Percentiles rank a stretch among this genome's conserved stretches.
Evolutionary conservation across 164 flowering plant species (phyloP).

Genomic region (Akebia trifoliata): DNA sequence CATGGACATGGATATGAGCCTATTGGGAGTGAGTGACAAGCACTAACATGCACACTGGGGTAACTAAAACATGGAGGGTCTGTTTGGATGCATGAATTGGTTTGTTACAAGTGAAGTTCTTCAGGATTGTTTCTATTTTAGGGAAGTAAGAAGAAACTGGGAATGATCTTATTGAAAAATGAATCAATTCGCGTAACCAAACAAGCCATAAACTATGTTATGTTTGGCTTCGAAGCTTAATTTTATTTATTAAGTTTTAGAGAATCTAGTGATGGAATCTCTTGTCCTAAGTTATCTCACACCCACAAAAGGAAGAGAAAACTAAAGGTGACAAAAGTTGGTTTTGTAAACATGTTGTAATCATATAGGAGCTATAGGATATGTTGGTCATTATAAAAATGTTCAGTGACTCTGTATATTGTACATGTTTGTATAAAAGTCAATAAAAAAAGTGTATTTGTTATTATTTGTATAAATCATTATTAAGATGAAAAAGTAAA

Average conservation of each 20-base stretch:
- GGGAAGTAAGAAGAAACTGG: background rate
- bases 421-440: background rate
- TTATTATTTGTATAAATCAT: too few relatives aligned
- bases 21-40: conserved; percentile 25
- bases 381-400: background rate
- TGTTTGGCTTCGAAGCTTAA: background rate
- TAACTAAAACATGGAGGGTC: background rate
- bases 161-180: background rate
- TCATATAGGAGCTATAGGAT: background rate
- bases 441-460: background rate
- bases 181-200: conserved; percentile 7
- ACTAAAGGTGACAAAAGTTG: conserved; percentile 9
- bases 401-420: conserved; percentile 8
- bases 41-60: conserved; percentile 11
- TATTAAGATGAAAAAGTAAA: too few relatives aligned
- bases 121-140: background rate
- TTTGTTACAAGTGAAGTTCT: background rate
- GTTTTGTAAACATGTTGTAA: conserved; percentile 3
- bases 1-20: conserved; percentile 18
- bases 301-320: background rate
- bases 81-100: conserved; percentile 9
- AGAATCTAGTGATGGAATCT: background rate
- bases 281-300: too few relatives aligned
- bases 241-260: background rate
- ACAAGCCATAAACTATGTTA: background rate